A percentile compares a stretch with the other conserved stretches of the same genome.
phyloP scores from a whole-genome alignment of 345 rosid genomes.

The Brassica cretica region DNA sequence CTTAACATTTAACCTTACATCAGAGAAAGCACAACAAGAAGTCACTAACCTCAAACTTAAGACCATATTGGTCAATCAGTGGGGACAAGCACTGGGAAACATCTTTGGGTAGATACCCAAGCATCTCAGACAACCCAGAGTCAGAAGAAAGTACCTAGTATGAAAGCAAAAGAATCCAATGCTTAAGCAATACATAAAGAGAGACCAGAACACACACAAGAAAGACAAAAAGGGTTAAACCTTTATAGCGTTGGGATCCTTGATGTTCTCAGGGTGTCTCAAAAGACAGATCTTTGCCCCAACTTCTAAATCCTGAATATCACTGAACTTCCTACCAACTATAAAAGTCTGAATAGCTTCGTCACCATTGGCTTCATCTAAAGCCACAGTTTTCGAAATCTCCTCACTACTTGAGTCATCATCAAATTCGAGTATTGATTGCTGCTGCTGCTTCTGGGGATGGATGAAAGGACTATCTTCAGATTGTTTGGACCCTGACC shows the following conservation, averaged over 20 bases:
- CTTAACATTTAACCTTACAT: conserved; percentile 5
- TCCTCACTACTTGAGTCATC: conserved; percentile 30
- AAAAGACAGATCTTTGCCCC: conserved; percentile 54
- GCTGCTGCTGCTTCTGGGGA: neutral
- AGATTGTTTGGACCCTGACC: conserved; percentile 40
- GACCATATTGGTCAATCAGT: conserved; percentile 54
- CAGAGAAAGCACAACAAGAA: neutral
- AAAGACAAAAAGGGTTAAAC: conserved; percentile 36
- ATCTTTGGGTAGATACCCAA: conserved; percentile 84
- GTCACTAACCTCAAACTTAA: conserved; percentile 65
- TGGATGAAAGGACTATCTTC: neutral
- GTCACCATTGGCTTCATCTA: conserved; percentile 42
- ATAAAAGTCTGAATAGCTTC: conserved; percentile 62
- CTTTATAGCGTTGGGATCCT: conserved; percentile 80
- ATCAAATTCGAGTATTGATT: neutral
- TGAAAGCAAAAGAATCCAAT: neutral
- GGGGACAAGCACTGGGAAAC: conserved; percentile 72
- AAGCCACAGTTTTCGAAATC: neutral
- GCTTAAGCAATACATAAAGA: conserved; percentile 4
- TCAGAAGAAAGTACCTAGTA: conserved; percentile 66
- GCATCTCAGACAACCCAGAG: conserved; percentile 46
- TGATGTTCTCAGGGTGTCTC: conserved; percentile 72
- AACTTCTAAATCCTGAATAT: conserved; percentile 49
- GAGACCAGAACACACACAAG: conserved; percentile 13
- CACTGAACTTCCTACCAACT: conserved; percentile 85